Evolutionary conservation across 2,329 filamentous ascomycete genomes (phyloP).

Genomic region (Sporothrix sp.): DNA sequence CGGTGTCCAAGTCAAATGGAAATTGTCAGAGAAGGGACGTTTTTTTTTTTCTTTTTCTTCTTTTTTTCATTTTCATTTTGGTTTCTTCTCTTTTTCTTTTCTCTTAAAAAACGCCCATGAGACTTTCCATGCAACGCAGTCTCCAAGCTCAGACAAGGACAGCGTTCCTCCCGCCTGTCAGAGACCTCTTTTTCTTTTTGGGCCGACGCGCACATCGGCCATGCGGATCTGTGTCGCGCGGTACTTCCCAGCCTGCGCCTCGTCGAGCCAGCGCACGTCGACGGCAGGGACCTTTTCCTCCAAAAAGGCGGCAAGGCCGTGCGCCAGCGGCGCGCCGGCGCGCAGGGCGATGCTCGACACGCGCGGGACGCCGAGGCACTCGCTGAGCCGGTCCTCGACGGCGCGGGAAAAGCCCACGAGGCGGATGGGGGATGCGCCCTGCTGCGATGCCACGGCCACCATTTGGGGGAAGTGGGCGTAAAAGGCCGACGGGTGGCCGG

Average conservation of each 20-base stretch:
- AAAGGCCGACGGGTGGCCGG: conserved; percentile 47
- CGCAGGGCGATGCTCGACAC: conserved; percentile 55
- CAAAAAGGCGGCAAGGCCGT: conserved; percentile 47
- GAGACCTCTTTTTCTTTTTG: conserved; percentile 22
- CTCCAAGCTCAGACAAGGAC: background rate
- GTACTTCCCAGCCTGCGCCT: conserved; percentile 32
- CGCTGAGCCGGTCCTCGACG: conserved; percentile 47
- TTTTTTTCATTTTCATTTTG: too few relatives aligned
- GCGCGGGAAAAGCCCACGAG: conserved; percentile 54
- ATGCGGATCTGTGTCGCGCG: conserved; percentile 38
- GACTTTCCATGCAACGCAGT: too few relatives aligned
- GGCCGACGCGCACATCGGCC: conserved; percentile 32
- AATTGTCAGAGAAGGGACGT: too few relatives aligned
- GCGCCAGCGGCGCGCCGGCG: conserved; percentile 45
- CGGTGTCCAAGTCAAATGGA: too few relatives aligned
- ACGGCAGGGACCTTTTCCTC: conserved; percentile 41
- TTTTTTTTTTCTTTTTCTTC: too few relatives aligned
- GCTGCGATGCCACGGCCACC: conserved; percentile 33
- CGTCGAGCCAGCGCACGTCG: conserved; percentile 46
- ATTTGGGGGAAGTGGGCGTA: conserved; percentile 49
- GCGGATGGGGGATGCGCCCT: conserved; percentile 30
- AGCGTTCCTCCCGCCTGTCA: background rate
- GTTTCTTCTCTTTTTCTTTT: too few relatives aligned
- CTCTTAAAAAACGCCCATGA: too few relatives aligned
- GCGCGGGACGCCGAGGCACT: conserved; percentile 49